Evolutionary conservation across 2,329 filamentous ascomycete species (phyloP).

Genomic region (Epichloe bromicola): DNA sequence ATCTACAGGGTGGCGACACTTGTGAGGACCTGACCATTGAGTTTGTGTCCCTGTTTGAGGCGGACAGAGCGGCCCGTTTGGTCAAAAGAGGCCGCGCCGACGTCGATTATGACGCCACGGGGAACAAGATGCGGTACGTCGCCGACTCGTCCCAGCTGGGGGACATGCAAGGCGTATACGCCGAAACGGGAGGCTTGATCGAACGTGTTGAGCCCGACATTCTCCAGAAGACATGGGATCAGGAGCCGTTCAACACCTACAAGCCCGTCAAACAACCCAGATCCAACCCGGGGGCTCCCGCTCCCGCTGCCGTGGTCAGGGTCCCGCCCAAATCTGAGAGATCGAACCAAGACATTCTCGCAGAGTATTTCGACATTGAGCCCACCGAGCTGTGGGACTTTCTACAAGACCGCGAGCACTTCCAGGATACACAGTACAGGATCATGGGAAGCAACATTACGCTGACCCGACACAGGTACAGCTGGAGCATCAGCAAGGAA

Average conservation of each 20-base stretch:
- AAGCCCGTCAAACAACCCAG: background rate
- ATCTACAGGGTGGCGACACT: background rate
- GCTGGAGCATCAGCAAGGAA: constrained; percentile 7
- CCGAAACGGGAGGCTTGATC: background rate
- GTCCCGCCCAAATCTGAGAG: background rate
- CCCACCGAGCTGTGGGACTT: constrained; percentile 5
- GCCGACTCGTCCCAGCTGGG: background rate
- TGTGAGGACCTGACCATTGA: constrained; percentile 9
- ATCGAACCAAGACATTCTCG: background rate
- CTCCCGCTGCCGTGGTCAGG: background rate
- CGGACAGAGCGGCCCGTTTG: background rate
- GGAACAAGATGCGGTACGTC: background rate
- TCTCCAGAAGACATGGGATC: background rate
- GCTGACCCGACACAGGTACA: constrained; percentile 8
- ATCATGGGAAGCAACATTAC: constrained; percentile 9
- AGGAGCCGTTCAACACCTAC: background rate
- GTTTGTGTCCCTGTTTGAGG: constrained; percentile 8
- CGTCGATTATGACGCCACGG: background rate
- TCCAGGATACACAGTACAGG: constrained; percentile 4
- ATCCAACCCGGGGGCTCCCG: no score
- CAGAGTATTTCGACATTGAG: constrained; percentile 5
- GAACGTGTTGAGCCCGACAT: background rate
- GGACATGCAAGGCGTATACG: background rate
- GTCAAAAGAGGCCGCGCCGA: background rate
- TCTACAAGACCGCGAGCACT: constrained; percentile 3